Percentiles rank a stretch among this genome's conserved stretches.
phyloP scores from a whole-genome alignment of 768 basidiomycete genomes.

The Leccinum boreale region DNA sequence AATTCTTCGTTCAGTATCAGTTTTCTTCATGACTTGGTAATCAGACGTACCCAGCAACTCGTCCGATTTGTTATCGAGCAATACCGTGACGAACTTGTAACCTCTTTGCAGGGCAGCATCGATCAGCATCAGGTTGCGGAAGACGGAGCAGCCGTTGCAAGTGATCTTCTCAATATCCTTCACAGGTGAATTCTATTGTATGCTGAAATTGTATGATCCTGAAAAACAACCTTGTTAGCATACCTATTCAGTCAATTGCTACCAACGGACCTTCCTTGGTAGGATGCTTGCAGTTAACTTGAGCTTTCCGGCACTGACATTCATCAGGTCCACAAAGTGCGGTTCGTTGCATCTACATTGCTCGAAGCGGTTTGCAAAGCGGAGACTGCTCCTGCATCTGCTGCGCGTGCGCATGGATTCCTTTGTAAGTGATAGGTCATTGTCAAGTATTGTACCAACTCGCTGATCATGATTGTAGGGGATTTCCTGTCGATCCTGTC shows the following conservation, averaged over 20 bases:
- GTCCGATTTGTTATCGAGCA: constrained; percentile 91
- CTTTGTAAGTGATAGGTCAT: constrained; percentile 53
- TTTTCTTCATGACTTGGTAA: background rate
- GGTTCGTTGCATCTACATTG: constrained; percentile 88
- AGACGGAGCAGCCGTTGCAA: constrained; percentile 80
- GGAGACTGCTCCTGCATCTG: constrained; percentile 74
- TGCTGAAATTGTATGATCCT: background rate
- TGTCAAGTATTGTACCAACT: background rate
- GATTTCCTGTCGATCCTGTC: constrained; percentile 89
- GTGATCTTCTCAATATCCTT: constrained; percentile 81
- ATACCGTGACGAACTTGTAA: constrained; percentile 82
- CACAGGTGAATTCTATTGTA: constrained; percentile 51
- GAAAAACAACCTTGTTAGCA: constrained; percentile 40
- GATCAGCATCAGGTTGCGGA: constrained; percentile 66
- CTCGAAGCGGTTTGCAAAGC: constrained; percentile 81
- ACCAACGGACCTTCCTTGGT: constrained; percentile 82
- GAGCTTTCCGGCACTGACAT: background rate
- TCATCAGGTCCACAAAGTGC: constrained; percentile 81
- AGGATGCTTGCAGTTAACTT: constrained; percentile 10
- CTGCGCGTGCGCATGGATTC: constrained; percentile 83
- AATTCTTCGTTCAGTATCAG: constrained; percentile 11
- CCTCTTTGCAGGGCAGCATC: constrained; percentile 59
- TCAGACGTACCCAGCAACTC: constrained; percentile 62
- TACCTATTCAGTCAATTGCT: constrained; percentile 91
- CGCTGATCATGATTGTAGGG: constrained; percentile 45